These are phyloP conservation scores for Coprinopsis marcescibilis DNA, from an alignment of 768 basidiomycete species.

Conservation along the genomic window DNA sequence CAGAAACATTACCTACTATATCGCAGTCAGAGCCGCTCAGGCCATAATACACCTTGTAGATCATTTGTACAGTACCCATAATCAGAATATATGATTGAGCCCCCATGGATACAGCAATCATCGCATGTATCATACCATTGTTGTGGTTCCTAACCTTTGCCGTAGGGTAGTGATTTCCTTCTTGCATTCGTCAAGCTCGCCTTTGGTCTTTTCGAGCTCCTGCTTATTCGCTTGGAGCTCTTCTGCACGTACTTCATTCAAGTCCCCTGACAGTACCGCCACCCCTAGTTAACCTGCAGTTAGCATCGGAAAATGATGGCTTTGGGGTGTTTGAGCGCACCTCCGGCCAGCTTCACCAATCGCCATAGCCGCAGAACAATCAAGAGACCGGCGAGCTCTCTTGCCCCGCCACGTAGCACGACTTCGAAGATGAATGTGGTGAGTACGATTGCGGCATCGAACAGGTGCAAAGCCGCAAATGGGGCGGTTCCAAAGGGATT, in stretches of 20 bases:
- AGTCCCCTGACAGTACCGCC: constrained; percentile 67
- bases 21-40: too few relatives aligned
- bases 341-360: constrained; percentile 65
- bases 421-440: constrained; percentile 72
- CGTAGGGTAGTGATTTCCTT: constrained; percentile 19
- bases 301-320: background rate
- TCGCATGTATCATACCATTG: too few relatives aligned
- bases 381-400: constrained; percentile 66
- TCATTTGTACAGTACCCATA: background rate
- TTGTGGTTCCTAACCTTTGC: background rate
- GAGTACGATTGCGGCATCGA: constrained; percentile 67
- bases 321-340: constrained; percentile 17
- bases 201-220: constrained; percentile 43
- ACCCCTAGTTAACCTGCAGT: constrained; percentile 42
- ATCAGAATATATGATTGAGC: background rate
- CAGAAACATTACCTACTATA: background rate
- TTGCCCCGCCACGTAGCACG: constrained; percentile 57
- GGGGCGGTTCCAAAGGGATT: constrained; percentile 51
- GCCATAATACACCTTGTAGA: background rate
- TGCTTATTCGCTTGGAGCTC: constrained; percentile 43
- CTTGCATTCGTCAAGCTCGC: constrained; percentile 15
- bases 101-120: background rate
- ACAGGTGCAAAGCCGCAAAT: constrained; percentile 62
- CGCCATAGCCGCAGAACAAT: constrained; percentile 77
- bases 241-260: constrained; percentile 50